phyloP scores from a whole-genome alignment of 768 basidiomycete species.

The Ramaria sp. region DNA sequence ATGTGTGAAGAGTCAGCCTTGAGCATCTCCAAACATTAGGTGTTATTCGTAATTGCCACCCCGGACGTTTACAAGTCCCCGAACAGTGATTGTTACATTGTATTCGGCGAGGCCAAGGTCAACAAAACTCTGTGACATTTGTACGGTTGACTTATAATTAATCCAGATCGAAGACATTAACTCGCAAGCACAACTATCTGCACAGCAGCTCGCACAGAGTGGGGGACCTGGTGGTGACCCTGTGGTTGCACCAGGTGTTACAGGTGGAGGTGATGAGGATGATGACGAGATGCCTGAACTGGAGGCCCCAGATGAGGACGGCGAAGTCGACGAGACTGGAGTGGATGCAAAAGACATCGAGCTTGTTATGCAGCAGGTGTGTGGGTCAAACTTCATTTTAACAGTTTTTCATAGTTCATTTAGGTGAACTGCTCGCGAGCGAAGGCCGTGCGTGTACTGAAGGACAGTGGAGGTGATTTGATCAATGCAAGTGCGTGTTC shows the following conservation, averaged over 20 bases:
- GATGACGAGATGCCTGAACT: conserved; percentile 77
- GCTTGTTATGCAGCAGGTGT: conserved; percentile 64
- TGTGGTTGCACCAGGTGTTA: conserved; percentile 18
- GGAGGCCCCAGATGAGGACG: conserved; percentile 75
- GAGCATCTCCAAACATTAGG: conserved; percentile 26
- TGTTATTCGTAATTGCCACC: conserved; percentile 84
- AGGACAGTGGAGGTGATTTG: conserved; percentile 86
- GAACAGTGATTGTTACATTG: conserved; percentile 97
- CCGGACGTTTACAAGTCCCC: conserved; percentile 98
- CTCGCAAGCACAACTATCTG: conserved; percentile 62
- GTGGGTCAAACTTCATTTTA: neutral
- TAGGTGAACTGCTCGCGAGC: conserved; percentile 85
- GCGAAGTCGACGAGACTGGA: conserved; percentile 73
- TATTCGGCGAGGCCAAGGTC: conserved; percentile 96
- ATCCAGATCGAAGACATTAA: conserved; percentile 79
- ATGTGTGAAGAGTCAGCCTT: neutral
- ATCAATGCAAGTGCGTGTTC: conserved; percentile 82
- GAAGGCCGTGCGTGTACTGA: conserved; percentile 84
- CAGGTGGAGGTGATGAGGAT: conserved; percentile 45
- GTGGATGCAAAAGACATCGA: conserved; percentile 93
- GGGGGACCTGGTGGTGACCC: conserved; percentile 25
- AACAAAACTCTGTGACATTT: conserved; percentile 6
- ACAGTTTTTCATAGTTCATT: neutral
- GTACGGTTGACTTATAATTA: neutral
- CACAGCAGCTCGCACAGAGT: conserved; percentile 62